Percentiles rank a stretch among this genome's conserved stretches.
Evolutionary conservation across 495 filamentous ascomycete genomes (phyloP).

Genomic region (Entonaema liquescens): DNA sequence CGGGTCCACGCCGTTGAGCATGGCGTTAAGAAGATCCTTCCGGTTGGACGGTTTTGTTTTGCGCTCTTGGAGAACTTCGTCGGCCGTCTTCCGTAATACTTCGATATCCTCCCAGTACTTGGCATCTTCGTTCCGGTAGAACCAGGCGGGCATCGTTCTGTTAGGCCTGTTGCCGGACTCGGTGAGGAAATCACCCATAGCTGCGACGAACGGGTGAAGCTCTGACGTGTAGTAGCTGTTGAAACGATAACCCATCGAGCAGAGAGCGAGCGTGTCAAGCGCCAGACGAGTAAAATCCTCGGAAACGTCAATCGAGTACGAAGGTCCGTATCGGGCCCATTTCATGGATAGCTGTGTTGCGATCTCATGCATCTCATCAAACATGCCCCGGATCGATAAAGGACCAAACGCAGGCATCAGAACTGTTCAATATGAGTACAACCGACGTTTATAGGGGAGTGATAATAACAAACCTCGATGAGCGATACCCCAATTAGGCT

Average conservation of each 20-base stretch:
- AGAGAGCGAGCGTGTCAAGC: conserved; percentile 76
- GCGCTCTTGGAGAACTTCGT: conserved; percentile 68
- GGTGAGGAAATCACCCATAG: conserved; percentile 67
- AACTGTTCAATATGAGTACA: conserved; percentile 38
- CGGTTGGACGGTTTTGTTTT: conserved; percentile 64
- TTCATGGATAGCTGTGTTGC: conserved; percentile 75
- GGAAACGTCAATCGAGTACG: conserved; percentile 63
- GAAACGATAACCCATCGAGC: conserved; percentile 77
- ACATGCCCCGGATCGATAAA: conserved; percentile 73
- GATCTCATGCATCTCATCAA: conserved; percentile 79
- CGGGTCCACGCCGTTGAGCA: conserved; percentile 72
- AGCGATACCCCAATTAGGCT: conserved; percentile 75
- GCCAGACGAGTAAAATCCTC: conserved; percentile 82
- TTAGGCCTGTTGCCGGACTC: conserved; percentile 62
- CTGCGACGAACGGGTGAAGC: conserved; percentile 71
- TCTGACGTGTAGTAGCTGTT: conserved; percentile 77
- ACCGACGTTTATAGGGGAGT: background rate
- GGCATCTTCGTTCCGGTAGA: conserved; percentile 61
- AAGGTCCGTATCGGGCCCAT: conserved; percentile 72
- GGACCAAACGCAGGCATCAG: conserved; percentile 77
- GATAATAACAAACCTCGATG: conserved; percentile 61
- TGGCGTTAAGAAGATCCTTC: conserved; percentile 74
- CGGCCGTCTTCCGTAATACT: conserved; percentile 61
- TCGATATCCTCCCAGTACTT: conserved; percentile 68
- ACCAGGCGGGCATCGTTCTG: conserved; percentile 62